phyloP scores from a whole-genome alignment of 768 basidiomycete species.

The Fomitopsis pulvina region DNA sequence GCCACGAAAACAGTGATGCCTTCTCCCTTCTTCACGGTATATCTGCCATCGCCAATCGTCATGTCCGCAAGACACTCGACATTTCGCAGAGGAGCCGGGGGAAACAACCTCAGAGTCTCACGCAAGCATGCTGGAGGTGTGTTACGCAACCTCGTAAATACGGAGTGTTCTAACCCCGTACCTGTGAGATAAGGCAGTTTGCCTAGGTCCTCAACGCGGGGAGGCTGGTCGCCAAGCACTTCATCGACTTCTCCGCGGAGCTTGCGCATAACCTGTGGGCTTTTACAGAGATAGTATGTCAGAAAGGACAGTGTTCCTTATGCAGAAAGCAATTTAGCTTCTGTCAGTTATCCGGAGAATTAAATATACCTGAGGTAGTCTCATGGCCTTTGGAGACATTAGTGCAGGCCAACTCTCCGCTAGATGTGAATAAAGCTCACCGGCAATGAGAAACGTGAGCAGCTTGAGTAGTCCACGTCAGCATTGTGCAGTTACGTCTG shows the following conservation, averaged over 20 bases:
- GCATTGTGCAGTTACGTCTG: too few species aligned
- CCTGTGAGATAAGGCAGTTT: constrained; percentile 40
- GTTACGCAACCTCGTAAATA: not conserved
- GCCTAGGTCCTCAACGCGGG: constrained; percentile 32
- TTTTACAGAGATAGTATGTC: constrained; percentile 37
- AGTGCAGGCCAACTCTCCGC: not conserved
- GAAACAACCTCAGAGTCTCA: constrained; percentile 29
- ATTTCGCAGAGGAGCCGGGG: constrained; percentile 31
- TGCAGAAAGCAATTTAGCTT: too few species aligned
- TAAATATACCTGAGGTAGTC: constrained; percentile 27
- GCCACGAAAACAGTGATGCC: constrained; percentile 24
- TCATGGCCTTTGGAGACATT: constrained; percentile 25
- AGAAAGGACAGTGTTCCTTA: constrained; percentile 34
- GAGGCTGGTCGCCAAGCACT: constrained; percentile 33
- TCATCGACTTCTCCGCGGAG: constrained; percentile 42
- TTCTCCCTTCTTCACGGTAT: constrained; percentile 28
- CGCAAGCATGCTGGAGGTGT: constrained; percentile 29
- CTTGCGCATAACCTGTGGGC: constrained; percentile 36
- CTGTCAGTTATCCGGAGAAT: not conserved
- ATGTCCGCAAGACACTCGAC: constrained; percentile 31
- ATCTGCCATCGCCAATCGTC: constrained; percentile 31
- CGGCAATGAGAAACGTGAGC: constrained; percentile 45
- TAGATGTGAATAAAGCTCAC: constrained; percentile 29
- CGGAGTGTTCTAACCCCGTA: constrained; percentile 6
- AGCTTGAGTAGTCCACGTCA: constrained; percentile 34